Evolutionary conservation across 805 yeast species (phyloP), one percentile per base, ranked within the genome.

Genomic region (Kregervanrija pseudodelftensis): DNA sequence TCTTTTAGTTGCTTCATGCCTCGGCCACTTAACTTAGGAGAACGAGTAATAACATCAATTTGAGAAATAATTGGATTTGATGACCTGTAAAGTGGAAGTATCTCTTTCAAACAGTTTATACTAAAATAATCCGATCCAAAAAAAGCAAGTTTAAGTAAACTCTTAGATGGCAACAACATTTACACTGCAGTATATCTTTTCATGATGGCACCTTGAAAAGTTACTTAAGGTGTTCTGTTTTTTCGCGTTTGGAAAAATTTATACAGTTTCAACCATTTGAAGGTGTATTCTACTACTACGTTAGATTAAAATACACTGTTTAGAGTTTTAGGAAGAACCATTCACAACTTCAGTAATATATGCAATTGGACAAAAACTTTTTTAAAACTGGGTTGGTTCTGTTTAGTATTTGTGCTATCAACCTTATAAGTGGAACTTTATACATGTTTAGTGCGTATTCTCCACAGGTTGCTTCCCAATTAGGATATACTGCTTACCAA

Each of bases 51-150:
- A 10, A 85, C 74, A 49, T 85, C 85, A 3, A 87, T 60, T 2
- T 49, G 33, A 4, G 49, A 34, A 11, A 53, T 45, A 5, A 41
- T 39, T 2, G 43, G 13, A 2, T 15, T 13, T 4, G 40, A 9
- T 9, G 28, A 12, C 1, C 8, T 22, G 5, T 17, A 14, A 11
- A 60, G 56, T 37, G 51, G 67, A 3, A 69, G 52, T 8, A 73
- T 52, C 12, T 64, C 66, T 8, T 61, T 55, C 13, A 86, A 66
- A 3, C 85, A 74, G 8, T 61, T 66, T 28, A 79, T 72, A 52
- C 89, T 80, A 61, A 86, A 87, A 16, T 60, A 61, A 57, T 87
- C 96, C 1, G 89, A 76, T 0, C 96, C 96, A 60, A 87, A 87
- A 56, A 77, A 85, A 1, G 88, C 85, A 9, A 86, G 60, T 33